Evolutionary conservation across 1,284 basidiomycete species (phyloP).

Genomic region (Ustilago lituana): DNA sequence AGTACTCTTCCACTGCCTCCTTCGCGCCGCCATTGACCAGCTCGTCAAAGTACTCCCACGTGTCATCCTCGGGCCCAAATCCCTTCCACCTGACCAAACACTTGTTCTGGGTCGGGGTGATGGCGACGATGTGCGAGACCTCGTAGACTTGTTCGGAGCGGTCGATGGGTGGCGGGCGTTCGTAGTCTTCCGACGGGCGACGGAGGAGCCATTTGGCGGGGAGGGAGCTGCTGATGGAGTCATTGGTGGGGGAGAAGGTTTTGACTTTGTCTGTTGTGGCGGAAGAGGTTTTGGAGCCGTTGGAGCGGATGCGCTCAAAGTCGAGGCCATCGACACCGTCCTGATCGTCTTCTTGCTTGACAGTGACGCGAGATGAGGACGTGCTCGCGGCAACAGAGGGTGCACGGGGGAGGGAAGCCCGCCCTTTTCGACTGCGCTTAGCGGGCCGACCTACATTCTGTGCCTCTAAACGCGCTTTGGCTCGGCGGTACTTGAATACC

Average conservation of each 20-base stretch:
- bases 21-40: slow-evolving; percentile 71
- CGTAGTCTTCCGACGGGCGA: slow-evolving; percentile 18
- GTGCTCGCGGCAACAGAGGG: slow-evolving; percentile 1
- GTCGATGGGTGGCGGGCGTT: slow-evolving; percentile 29
- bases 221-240: slow-evolving; percentile 66
- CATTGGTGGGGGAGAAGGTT: slow-evolving; percentile 42
- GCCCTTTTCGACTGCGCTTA: slow-evolving; percentile 3
- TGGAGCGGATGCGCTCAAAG: slow-evolving; percentile 25
- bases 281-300: slow-evolving; percentile 22
- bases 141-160: slow-evolving; percentile 35
- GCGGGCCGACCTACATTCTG: neutral
- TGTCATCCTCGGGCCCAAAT: slow-evolving; percentile 72
- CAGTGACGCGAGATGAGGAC: neutral
- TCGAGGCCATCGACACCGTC: slow-evolving; percentile 31
- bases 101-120: slow-evolving; percentile 53
- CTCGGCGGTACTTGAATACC: slow-evolving; percentile 75
- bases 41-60: slow-evolving; percentile 73
- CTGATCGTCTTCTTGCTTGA: slow-evolving; percentile 32
- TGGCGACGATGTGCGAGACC: slow-evolving; percentile 40
- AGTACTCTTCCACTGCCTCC: slow-evolving; percentile 66
- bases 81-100: slow-evolving; percentile 75
- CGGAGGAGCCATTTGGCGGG: slow-evolving; percentile 42
- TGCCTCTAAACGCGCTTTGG: slow-evolving; percentile 4
- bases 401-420: neutral
- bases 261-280: slow-evolving; percentile 20